phyloP scores from a whole-genome alignment of 306 rosid species.

The Quercus berberidifolia region DNA sequence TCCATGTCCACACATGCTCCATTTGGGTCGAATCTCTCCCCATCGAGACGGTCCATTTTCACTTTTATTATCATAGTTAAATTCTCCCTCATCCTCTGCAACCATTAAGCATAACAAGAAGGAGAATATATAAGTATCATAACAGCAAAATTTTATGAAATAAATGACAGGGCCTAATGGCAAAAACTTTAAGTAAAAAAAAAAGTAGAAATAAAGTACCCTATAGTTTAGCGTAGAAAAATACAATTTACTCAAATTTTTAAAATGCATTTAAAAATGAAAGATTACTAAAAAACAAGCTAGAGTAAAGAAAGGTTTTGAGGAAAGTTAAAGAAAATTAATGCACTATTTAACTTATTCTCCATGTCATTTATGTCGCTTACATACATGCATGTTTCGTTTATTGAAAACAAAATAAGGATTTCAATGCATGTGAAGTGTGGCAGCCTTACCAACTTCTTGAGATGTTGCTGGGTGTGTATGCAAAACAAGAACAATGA shows the following conservation, averaged over 20 bases:
- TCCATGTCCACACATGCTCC: conserved; percentile 57
- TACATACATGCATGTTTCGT: neutral
- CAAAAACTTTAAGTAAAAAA: no score
- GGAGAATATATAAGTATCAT: neutral
- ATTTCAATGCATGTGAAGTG: neutral
- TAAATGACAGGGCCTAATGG: neutral
- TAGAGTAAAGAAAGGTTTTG: neutral
- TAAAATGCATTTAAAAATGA: neutral
- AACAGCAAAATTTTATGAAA: no score
- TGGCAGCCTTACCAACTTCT: conserved; percentile 52
- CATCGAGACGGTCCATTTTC: conserved; percentile 56
- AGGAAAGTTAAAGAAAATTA: neutral
- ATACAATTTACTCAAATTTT: no score
- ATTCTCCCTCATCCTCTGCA: conserved; percentile 60
- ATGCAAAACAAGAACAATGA: conserved; percentile 23
- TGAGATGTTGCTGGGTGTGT: conserved; percentile 27
- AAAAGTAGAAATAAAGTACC: no score
- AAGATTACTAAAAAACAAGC: neutral
- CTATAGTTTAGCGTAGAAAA: no score
- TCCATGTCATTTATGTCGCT: neutral
- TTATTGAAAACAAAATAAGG: neutral
- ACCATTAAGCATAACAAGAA: neutral
- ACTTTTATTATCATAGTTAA: conserved; percentile 35
- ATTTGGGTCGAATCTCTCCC: conserved; percentile 58
- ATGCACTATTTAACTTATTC: neutral